phyloP scores from a whole-genome alignment of 139 green algal genomes.

The Picochlorum costavermella region DNA sequence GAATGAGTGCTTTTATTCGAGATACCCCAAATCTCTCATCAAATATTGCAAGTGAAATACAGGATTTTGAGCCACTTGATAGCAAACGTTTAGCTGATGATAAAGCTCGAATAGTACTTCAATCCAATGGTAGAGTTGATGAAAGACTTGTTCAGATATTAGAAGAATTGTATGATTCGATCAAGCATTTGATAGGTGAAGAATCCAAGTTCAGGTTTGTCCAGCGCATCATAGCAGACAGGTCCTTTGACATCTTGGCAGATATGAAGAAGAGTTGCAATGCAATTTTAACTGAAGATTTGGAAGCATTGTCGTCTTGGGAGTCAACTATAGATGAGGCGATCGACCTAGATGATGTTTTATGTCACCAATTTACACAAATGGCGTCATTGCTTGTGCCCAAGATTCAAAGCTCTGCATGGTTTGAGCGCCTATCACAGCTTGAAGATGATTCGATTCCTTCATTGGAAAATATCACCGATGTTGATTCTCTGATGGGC shows the following conservation, averaged over 20 bases:
- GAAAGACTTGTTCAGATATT: neutral
- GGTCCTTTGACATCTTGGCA: neutral
- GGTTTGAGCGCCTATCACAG: too few relatives aligned
- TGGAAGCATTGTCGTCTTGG: neutral
- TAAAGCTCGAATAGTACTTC: neutral
- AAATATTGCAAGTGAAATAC: too few relatives aligned
- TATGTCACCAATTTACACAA: neutral
- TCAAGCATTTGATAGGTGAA: neutral
- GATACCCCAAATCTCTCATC: neutral
- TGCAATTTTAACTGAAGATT: neutral
- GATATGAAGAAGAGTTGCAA: neutral
- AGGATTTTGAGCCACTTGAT: neutral
- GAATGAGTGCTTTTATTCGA: neutral
- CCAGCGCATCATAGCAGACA: neutral
- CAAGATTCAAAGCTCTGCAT: too few relatives aligned
- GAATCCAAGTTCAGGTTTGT: neutral
- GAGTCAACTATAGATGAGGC: neutral
- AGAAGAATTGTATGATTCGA: neutral
- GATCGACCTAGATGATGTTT: neutral
- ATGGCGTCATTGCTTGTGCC: too few relatives aligned
- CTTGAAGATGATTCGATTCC: too few relatives aligned
- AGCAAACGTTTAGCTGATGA: neutral
- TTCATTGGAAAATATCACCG: too few relatives aligned
- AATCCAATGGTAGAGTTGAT: neutral
- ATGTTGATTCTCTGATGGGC: too few relatives aligned